Evolutionary conservation across 2,329 filamentous ascomycete genomes (phyloP).

Genomic region (Aspergillus phoenicis): DNA sequence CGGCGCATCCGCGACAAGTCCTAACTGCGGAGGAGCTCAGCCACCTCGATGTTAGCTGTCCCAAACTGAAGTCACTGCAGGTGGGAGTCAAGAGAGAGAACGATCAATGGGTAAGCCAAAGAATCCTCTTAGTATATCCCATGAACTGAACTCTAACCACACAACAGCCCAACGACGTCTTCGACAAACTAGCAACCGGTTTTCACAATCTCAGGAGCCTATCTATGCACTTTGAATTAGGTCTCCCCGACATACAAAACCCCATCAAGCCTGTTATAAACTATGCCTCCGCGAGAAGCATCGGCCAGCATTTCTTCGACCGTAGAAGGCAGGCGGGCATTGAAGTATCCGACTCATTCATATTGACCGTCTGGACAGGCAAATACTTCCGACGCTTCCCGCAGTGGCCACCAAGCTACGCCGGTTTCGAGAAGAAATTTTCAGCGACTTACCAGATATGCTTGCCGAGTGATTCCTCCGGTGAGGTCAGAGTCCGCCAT

Average conservation of each 20-base stretch:
- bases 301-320: neutral
- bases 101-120: neutral
- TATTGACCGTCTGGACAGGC: neutral
- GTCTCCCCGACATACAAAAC: neutral
- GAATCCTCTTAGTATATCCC: neutral
- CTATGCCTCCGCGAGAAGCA: neutral
- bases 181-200: neutral
- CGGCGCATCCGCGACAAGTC: neutral
- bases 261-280: neutral
- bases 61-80: neutral
- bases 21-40: neutral
- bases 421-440: no score
- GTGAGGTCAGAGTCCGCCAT: no score
- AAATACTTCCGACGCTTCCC: neutral
- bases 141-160: neutral
- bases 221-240: neutral
- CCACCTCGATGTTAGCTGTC: neutral
- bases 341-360: neutral
- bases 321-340: neutral
- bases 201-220: neutral
- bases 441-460: no score
- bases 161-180: neutral
- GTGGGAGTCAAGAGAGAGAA: neutral
- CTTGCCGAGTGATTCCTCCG: no score
- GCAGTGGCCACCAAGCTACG: neutral